Evolutionary conservation across 2,329 filamentous ascomycete genomes (phyloP).

Genomic region (Colletotrichum acutatum): DNA sequence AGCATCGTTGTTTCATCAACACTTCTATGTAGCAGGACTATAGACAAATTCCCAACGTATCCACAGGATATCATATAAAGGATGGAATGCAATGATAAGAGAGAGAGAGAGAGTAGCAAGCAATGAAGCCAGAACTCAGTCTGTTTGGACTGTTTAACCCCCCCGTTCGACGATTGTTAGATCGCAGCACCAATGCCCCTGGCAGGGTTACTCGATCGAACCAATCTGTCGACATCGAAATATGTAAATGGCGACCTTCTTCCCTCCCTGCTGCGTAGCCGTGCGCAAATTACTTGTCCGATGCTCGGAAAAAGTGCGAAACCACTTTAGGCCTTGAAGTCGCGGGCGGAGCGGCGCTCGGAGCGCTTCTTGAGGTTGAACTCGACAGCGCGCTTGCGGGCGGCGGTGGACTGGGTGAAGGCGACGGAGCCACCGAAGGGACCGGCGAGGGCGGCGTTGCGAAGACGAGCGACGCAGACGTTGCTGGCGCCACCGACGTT

Average conservation of each 20-base stretch:
- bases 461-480: constrained; percentile 73
- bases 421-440: constrained; percentile 75
- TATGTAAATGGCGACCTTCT: background rate
- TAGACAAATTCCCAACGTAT: constrained; percentile 25
- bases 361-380: constrained; percentile 54
- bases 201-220: background rate
- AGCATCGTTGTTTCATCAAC: constrained; percentile 28
- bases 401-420: constrained; percentile 69
- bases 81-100: constrained; percentile 5
- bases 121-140: background rate
- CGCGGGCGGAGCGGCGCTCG: constrained; percentile 38
- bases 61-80: constrained; percentile 33
- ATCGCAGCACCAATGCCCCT: background rate
- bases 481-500: constrained; percentile 67
- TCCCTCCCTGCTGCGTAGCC: constrained; percentile 1
- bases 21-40: constrained; percentile 23
- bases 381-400: constrained; percentile 71
- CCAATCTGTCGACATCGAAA: background rate
- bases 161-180: background rate
- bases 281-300: constrained; percentile 2
- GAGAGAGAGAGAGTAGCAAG: background rate
- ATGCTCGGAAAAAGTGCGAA: constrained; percentile 9
- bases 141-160: background rate
- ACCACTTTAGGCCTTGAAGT: constrained; percentile 28
- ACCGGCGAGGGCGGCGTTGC: constrained; percentile 70